A percentile compares a stretch with the other conserved stretches of the same genome.
Conservation (phyloP, 2,329 filamentous ascomycete genomes). For the Penicillium sp. region DNA sequence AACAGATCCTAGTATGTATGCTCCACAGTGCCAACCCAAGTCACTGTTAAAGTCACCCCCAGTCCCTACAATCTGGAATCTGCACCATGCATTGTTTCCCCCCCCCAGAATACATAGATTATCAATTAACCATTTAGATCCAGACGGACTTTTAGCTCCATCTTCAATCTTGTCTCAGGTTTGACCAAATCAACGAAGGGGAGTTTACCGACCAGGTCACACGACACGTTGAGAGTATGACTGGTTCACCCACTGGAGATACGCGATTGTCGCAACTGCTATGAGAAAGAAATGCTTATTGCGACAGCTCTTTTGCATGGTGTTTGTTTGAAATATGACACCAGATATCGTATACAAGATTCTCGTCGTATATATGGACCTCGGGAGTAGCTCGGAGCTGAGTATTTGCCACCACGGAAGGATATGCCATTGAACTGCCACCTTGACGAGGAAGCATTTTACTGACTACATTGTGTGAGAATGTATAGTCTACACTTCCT, state of each 20-base stretch:
- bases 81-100: neutral
- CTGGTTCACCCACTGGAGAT: neutral
- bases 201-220: slow-evolving; percentile 6
- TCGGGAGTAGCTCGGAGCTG: neutral
- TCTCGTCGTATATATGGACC: neutral
- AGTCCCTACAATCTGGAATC: neutral
- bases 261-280: neutral
- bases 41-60: neutral
- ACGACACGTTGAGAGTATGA: slow-evolving; percentile 5
- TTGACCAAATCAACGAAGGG: neutral
- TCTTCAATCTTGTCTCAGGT: slow-evolving; percentile 3
- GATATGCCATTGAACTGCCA: neutral
- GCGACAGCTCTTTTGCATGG: neutral
- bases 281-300: neutral
- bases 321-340: neutral
- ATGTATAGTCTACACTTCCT: neutral
- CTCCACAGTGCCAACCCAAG: neutral
- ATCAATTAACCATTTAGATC: neutral
- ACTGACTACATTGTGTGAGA: neutral
- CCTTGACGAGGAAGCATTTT: neutral
- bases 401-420: neutral
- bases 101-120: neutral
- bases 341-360: neutral
- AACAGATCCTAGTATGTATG: too few species aligned
- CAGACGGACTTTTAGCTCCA: neutral